Percentiles rank a stretch among this genome's conserved stretches.
These are phyloP conservation scores for Dendrobium huoshanense DNA, from an alignment of 106 monocot genomes.

Conservation along the genomic window DNA sequence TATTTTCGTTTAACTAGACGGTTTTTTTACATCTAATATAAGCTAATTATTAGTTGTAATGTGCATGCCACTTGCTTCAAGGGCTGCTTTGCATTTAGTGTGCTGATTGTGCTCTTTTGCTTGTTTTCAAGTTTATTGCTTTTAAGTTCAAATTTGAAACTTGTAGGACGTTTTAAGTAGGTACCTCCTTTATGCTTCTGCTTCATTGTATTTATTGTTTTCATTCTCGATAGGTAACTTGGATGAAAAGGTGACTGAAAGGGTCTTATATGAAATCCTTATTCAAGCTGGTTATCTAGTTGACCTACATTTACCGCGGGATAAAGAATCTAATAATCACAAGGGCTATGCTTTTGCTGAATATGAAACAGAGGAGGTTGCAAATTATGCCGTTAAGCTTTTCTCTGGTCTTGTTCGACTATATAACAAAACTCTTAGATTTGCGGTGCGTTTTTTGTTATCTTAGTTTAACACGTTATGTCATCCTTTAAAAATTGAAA, in stretches of 20 bases:
- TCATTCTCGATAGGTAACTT: slow-evolving; percentile 69
- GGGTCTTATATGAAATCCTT: slow-evolving; percentile 90
- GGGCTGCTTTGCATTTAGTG: not conserved
- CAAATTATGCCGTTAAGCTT: slow-evolving; percentile 77
- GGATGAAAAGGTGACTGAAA: slow-evolving; percentile 88
- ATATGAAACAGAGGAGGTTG: slow-evolving; percentile 87
- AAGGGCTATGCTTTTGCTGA: slow-evolving; percentile 91
- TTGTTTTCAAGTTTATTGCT: not conserved
- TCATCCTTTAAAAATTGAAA: not conserved
- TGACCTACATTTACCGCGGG: slow-evolving; percentile 77
- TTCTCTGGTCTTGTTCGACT: slow-evolving; percentile 90
- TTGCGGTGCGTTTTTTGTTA: slow-evolving; percentile 65
- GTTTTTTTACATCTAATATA: not conserved
- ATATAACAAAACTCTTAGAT: slow-evolving; percentile 63
- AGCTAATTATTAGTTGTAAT: not conserved
- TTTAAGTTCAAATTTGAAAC: not conserved
- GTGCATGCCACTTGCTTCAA: not conserved
- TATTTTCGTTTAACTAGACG: not conserved
- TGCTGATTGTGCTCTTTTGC: not conserved
- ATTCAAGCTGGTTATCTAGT: slow-evolving; percentile 84
- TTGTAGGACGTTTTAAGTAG: not conserved
- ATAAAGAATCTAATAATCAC: slow-evolving; percentile 70
- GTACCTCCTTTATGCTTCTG: not conserved
- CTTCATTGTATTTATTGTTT: slow-evolving; percentile 13
- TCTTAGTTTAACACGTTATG: slow-evolving; percentile 1